Evolutionary conservation across 2,329 filamentous ascomycete species (phyloP).

Genomic region (Dendryphion nanum): DNA sequence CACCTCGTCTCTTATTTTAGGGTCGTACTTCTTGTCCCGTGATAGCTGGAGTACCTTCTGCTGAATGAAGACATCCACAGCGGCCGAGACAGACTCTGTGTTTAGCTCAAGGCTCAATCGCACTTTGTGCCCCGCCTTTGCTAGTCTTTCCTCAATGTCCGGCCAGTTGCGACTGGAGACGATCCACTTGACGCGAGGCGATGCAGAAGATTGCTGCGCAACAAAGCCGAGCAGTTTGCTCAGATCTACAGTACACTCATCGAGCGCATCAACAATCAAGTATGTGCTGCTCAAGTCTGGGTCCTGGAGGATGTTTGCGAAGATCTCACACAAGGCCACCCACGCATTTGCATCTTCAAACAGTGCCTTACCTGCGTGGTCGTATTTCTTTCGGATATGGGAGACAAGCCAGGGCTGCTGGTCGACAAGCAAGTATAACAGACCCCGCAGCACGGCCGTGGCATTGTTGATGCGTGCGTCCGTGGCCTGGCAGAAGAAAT

Average conservation of each 20-base stretch:
- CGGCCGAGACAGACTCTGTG: not conserved
- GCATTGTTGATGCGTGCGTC: slow-evolving; percentile 40
- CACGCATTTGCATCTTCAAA: slow-evolving; percentile 46
- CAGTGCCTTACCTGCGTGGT: slow-evolving; percentile 29
- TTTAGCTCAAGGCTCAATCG: slow-evolving; percentile 1
- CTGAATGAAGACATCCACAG: not conserved
- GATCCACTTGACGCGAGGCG: slow-evolving; percentile 1
- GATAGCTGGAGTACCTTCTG: not conserved
- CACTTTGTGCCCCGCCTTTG: not conserved
- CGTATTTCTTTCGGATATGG: slow-evolving; percentile 38
- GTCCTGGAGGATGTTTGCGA: slow-evolving; percentile 43
- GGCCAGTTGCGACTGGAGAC: slow-evolving; percentile 1
- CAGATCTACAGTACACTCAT: slow-evolving; percentile 9
- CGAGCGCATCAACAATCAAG: slow-evolving; percentile 9
- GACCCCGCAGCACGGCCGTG: slow-evolving; percentile 42
- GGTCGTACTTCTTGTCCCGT: slow-evolving; percentile 1
- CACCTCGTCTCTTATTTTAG: not conserved
- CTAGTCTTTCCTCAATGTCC: slow-evolving; percentile 2
- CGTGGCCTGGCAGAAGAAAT: slow-evolving; percentile 47
- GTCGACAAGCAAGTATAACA: slow-evolving; percentile 43
- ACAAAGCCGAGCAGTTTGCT: slow-evolving; percentile 5
- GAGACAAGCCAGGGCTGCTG: slow-evolving; percentile 33
- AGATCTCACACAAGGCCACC: slow-evolving; percentile 36
- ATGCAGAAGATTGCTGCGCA: slow-evolving; percentile 3
- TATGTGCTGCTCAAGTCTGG: slow-evolving; percentile 7